phyloP scores from a whole-genome alignment of 2,329 filamentous ascomycete species.

The Xylaria sp. region DNA sequence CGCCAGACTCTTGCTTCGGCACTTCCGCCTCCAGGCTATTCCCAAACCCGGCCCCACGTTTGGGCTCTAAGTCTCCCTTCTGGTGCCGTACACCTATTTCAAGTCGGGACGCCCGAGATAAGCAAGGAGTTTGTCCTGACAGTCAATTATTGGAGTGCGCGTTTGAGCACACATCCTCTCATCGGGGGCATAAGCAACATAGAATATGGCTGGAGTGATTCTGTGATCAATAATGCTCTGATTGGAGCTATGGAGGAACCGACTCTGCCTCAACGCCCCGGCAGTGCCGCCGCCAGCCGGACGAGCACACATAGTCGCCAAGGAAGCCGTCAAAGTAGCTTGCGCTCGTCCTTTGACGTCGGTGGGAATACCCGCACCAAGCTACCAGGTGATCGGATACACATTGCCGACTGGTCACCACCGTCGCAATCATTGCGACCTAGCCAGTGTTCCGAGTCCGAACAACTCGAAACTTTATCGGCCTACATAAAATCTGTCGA shows the following conservation, averaged over 20 bases:
- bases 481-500: constrained; percentile 86
- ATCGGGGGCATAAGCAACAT: constrained; percentile 94
- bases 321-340: constrained; percentile 47
- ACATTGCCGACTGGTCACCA: constrained; percentile 86
- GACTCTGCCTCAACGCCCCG: constrained; percentile 51
- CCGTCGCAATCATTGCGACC: constrained; percentile 90
- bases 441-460: constrained; percentile 75
- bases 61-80: constrained; percentile 92
- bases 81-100: constrained; percentile 96
- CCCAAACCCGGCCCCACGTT: constrained; percentile 85
- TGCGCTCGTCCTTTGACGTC: constrained; percentile 69
- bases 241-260: constrained; percentile 60
- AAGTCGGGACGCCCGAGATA: constrained; percentile 93
- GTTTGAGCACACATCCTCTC: constrained; percentile 90
- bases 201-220: constrained; percentile 95
- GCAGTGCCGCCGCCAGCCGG: constrained; percentile 54
- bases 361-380: constrained; percentile 64
- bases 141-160: constrained; percentile 96
- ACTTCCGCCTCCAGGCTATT: constrained; percentile 90
- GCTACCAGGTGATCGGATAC: constrained; percentile 82
- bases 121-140: constrained; percentile 92
- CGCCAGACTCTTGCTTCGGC: constrained; percentile 91
- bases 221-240: constrained; percentile 70
- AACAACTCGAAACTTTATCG: constrained; percentile 77
- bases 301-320: constrained; percentile 55